These are phyloP conservation scores for Triticum monococcum DNA, from an alignment of 176 grass and related monocot genomes.

Conservation along the genomic window DNA sequence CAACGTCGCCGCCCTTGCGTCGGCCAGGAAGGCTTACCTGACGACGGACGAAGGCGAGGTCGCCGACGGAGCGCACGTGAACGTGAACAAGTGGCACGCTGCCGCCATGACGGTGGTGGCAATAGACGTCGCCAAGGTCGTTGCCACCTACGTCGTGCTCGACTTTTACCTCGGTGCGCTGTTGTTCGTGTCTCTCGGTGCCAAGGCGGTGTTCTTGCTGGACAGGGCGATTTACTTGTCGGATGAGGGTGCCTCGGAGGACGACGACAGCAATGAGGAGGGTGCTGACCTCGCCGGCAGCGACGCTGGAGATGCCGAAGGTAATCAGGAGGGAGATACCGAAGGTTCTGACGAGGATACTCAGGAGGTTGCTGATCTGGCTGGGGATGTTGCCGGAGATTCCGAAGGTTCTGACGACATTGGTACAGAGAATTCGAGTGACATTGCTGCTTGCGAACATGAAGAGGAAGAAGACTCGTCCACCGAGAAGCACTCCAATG, in stretches of 20 bases:
- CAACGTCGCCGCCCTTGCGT: not conserved
- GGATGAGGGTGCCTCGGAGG: not conserved
- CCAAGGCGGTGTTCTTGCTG: not conserved
- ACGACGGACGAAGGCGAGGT: not conserved
- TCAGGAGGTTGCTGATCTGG: not conserved
- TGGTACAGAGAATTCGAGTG: not conserved
- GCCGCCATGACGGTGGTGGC: not conserved
- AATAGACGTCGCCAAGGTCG: slow-evolving; percentile 19
- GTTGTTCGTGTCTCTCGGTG: not conserved
- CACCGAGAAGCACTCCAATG: not conserved
- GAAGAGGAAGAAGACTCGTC: not conserved
- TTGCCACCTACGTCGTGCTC: slow-evolving; percentile 5
- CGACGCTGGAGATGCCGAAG: no score
- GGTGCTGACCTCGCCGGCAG: not conserved
- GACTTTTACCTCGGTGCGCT: not conserved
- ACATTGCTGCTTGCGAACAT: not conserved
- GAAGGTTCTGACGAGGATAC: not conserved
- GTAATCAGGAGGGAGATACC: not conserved
- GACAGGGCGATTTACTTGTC: not conserved
- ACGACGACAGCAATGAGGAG: not conserved
- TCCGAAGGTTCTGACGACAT: not conserved
- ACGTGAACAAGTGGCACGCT: not conserved
- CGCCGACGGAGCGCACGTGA: not conserved
- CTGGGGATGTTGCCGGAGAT: not conserved
- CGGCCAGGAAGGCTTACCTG: not conserved